These are phyloP conservation scores for Macrolepiota albuminosa DNA, from an alignment of 768 basidiomycete species.

Conservation along the genomic window DNA sequence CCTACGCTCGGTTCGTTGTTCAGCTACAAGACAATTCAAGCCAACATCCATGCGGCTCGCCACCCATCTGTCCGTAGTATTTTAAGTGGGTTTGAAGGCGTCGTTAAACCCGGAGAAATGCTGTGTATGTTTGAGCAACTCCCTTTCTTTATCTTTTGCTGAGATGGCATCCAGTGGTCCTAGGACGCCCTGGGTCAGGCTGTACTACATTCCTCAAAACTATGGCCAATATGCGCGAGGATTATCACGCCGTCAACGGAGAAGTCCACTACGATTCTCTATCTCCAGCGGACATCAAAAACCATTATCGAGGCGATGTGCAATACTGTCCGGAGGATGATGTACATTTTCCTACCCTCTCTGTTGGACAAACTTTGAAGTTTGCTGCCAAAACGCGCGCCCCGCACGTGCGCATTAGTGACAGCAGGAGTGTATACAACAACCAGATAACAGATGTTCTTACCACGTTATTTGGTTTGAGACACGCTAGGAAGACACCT, in stretches of 20 bases:
- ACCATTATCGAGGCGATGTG: constrained; percentile 73
- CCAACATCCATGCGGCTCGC: constrained; percentile 35
- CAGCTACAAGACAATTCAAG: constrained; percentile 35
- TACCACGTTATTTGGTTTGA: constrained; percentile 71
- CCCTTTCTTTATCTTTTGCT: background rate
- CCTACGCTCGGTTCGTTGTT: constrained; percentile 49
- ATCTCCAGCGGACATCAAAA: constrained; percentile 53
- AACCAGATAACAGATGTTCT: constrained; percentile 48
- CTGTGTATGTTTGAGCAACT: constrained; percentile 45
- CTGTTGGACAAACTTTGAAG: constrained; percentile 67
- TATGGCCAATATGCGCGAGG: constrained; percentile 69
- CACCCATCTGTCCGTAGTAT: constrained; percentile 66
- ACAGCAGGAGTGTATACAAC: constrained; percentile 38
- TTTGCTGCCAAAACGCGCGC: constrained; percentile 67
- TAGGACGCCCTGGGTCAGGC: constrained; percentile 84
- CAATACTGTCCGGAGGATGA: constrained; percentile 84
- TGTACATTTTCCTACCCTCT: constrained; percentile 79
- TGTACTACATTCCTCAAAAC: constrained; percentile 82
- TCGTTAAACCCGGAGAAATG: constrained; percentile 70
- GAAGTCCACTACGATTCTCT: constrained; percentile 75
- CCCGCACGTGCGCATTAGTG: constrained; percentile 46
- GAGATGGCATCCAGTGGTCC: constrained; percentile 49
- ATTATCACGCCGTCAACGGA: constrained; percentile 67
- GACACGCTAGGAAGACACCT: constrained; percentile 59
- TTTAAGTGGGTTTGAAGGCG: constrained; percentile 57